Conservation (phyloP, 345 rosid species). For the Lepidium aucheri region DNA sequence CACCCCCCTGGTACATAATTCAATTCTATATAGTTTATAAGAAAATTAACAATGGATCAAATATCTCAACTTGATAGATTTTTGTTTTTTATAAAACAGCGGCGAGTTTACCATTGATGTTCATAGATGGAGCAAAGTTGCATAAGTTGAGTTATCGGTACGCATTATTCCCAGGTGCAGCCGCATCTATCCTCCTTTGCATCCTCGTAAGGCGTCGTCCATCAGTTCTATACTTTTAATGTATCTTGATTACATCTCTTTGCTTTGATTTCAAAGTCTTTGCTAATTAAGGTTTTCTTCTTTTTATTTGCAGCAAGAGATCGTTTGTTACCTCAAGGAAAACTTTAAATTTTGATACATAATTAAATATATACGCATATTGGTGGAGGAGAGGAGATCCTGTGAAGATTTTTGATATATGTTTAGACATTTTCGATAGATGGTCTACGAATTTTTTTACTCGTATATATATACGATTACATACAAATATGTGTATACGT, state of each 20-base stretch:
- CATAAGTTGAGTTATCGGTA: slow-evolving; percentile 60
- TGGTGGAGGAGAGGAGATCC: background rate
- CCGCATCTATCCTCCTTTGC: slow-evolving; percentile 66
- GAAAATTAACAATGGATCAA: too few species aligned
- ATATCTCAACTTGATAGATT: too few species aligned
- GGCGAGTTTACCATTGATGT: slow-evolving; percentile 74
- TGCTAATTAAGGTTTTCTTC: background rate
- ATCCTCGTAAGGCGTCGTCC: slow-evolving; percentile 38
- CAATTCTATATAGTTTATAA: background rate
- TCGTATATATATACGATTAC: background rate
- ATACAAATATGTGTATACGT: background rate
- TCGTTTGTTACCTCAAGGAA: slow-evolving; percentile 61
- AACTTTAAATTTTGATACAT: slow-evolving; percentile 46
- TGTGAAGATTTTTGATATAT: slow-evolving; percentile 16
- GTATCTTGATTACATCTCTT: background rate
- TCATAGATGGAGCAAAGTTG: slow-evolving; percentile 66
- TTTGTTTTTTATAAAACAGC: too few species aligned
- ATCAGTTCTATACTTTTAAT: background rate
- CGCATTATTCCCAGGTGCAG: slow-evolving; percentile 69
- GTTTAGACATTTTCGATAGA: slow-evolving; percentile 8
- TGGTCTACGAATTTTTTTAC: background rate
- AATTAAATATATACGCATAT: background rate
- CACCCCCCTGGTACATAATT: slow-evolving; percentile 67
- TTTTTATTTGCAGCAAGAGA: slow-evolving; percentile 57
- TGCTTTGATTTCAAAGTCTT: background rate